Conservation (phyloP, 2,329 filamentous ascomycete genomes). For the Beauveria scarabaeidicola region DNA sequence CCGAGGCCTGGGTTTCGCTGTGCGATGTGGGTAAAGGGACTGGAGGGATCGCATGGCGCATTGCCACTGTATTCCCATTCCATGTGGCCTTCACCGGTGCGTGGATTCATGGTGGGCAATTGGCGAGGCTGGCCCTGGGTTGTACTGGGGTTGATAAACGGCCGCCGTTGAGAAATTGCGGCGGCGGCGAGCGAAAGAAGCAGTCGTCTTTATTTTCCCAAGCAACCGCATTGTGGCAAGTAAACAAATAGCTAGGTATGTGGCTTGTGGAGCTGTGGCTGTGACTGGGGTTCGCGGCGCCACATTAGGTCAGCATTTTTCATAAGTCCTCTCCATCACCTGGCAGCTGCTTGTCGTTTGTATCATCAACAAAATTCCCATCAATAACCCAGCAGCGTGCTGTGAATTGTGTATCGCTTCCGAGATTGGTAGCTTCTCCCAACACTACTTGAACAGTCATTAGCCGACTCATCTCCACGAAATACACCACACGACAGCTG, state of each 20-base stretch:
- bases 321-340: neutral
- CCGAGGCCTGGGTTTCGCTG: constrained; percentile 32
- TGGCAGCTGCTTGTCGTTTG: neutral
- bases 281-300: neutral
- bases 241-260: constrained; percentile 10
- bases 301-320: constrained; percentile 11
- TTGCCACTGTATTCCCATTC: constrained; percentile 56
- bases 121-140: neutral
- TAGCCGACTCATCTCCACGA: neutral
- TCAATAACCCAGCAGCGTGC: too few species aligned
- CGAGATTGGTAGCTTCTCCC: too few species aligned
- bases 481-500: neutral
- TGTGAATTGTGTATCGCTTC: neutral
- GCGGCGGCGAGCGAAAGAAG: neutral
- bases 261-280: neutral
- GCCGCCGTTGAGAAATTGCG: neutral
- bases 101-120: constrained; percentile 37
- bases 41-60: constrained; percentile 51
- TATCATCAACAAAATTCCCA: neutral
- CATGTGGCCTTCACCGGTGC: constrained; percentile 54
- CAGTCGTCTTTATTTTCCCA: constrained; percentile 6
- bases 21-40: constrained; percentile 50
- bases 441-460: neutral
- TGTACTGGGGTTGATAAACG: neutral
- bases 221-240: constrained; percentile 10